Evolutionary conservation across 345 rosid genomes (phyloP).

Genomic region (Laguncularia racemosa): DNA sequence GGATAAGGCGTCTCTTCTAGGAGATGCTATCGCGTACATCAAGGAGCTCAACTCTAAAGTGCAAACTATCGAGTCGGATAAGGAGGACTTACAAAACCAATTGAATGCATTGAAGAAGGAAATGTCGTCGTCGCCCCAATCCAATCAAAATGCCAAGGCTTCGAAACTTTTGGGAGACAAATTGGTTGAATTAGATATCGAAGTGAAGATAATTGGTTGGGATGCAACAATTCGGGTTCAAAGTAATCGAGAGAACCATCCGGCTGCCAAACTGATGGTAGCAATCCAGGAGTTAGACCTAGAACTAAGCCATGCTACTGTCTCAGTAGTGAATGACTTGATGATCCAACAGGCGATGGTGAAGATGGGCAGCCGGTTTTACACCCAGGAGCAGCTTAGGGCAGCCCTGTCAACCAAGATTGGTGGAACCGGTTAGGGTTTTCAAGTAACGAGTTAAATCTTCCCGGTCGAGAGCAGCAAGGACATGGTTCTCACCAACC

Average conservation of each 20-base stretch:
- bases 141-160: constrained; percentile 30
- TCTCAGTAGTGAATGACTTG: constrained; percentile 34
- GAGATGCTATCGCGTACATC: constrained; percentile 76
- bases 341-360: constrained; percentile 46
- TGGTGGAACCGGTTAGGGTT: constrained; percentile 22
- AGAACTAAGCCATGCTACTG: constrained; percentile 36
- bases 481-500: no score
- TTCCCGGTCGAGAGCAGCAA: no score
- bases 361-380: constrained; percentile 39
- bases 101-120: constrained; percentile 46
- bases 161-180: constrained; percentile 15
- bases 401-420: constrained; percentile 40
- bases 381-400: constrained; percentile 71
- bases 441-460: no score
- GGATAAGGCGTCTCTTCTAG: constrained; percentile 93
- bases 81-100: constrained; percentile 55
- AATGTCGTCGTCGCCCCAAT: constrained; percentile 12
- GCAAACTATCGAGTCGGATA: constrained; percentile 39
- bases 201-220: constrained; percentile 34
- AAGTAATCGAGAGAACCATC: constrained; percentile 30
- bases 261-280: constrained; percentile 37
- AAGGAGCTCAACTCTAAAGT: constrained; percentile 62
- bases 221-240: constrained; percentile 35
- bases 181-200: constrained; percentile 23
- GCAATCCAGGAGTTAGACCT: constrained; percentile 32